Base-by-base conservation (phyloP, 768 basidiomycete species). In the Termitomyces sp. region DNA sequence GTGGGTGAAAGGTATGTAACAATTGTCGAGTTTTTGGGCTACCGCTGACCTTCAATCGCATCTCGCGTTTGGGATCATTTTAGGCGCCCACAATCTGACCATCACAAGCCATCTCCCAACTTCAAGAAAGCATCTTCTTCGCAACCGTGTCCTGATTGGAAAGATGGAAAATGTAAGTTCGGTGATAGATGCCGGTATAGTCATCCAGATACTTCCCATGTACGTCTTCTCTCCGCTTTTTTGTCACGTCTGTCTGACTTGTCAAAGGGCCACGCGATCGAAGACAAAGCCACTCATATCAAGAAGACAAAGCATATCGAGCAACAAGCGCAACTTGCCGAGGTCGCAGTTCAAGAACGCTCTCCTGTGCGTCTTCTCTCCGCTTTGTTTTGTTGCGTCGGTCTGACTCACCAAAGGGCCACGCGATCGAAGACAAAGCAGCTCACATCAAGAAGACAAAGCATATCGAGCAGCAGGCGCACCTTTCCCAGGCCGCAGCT, bases 131-230 rank as follows among this genome's bases (percentile, higher is more conserved):
- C 29, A 4, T 3, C 17, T 29, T 29, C 57, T 29, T 29, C 47
- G 14, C 46, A 54, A 20, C 15, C 25, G 42, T 61, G 63, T 9
- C 38, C 9, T 31, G 40, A 37, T 5, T 59, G 37, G 42, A 64
- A 61, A 56, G 40, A 20, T 5, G 63, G 60, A 10, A 47, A 40
- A 46, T 64, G 63, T 32, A 43, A 40, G 11, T 40, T 50, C 15
- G 63, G 63, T 36, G 36, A 56, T 7, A 49, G 36, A 42, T 64
- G 63, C 45, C 49, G 9, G 17, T 64, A 57, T n/a, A 45, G 20
- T 5, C 60, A 64, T 45, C 32, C 57, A 37, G 29, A 51, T 36
- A 8, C 53, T 17, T 17, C 40, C 32, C 4, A 9, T 31, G 49
- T 59, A 8, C 25, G 49, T 48, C 36, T 20, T 12, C 2, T 38